These are phyloP conservation scores for Endotrypanum monterogeii DNA, from an alignment of 208 protist genomes.

Conservation along the genomic window DNA sequence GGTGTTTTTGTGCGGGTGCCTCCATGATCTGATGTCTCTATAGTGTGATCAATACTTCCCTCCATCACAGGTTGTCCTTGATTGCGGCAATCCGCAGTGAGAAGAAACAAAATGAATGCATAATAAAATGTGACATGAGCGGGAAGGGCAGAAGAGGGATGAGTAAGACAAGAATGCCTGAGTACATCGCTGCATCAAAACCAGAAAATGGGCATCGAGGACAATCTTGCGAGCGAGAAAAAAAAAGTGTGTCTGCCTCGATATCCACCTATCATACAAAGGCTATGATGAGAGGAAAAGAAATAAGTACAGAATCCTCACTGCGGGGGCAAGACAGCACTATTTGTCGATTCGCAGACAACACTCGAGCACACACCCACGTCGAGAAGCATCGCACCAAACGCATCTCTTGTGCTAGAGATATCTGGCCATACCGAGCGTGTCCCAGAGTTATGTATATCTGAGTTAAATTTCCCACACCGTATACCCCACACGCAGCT, in stretches of 20 bases:
- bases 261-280: not conserved
- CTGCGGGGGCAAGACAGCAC: not conserved
- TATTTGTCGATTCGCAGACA: not conserved
- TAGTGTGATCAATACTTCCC: not conserved
- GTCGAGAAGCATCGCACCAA: not conserved
- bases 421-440: not conserved
- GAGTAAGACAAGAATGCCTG: not conserved
- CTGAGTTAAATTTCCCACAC: not conserved
- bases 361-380: not conserved
- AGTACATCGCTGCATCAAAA: not conserved
- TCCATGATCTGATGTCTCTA: slow-evolving; percentile 3
- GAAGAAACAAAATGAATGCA: not conserved
- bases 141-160: not conserved
- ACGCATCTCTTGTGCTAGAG: not conserved
- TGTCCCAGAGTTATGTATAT: not conserved
- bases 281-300: not conserved
- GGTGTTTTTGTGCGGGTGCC: not conserved
- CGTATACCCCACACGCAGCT: too few species aligned
- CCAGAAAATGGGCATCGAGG: not conserved
- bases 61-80: not conserved
- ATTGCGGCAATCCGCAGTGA: not conserved
- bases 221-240: not conserved
- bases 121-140: not conserved
- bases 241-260: not conserved
- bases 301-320: not conserved